These are phyloP conservation scores for Petunia secreta DNA, from an alignment of 257 asterid species.

Conservation along the genomic window DNA sequence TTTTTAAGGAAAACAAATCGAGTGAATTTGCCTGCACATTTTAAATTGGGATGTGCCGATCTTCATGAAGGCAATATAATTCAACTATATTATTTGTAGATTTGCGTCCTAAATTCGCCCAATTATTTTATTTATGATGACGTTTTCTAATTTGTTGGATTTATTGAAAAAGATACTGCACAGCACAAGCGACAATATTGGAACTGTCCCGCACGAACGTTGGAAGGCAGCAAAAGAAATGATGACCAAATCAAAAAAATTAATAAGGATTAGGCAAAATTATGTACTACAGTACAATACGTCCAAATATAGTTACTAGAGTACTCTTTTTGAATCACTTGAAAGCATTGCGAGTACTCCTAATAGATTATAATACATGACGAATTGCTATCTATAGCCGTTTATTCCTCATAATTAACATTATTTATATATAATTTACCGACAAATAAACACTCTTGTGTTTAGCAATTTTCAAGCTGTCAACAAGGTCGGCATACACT, in stretches of 20 bases:
- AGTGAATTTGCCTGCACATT: neutral
- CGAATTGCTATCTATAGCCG: no score
- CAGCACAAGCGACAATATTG: neutral
- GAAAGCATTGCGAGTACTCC: neutral
- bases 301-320: neutral
- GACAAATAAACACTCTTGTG: no score
- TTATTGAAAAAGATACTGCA: neutral
- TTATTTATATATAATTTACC: no score
- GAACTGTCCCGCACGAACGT: neutral
- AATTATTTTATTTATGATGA: constrained; percentile 9
- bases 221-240: neutral
- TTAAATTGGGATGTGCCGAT: neutral
- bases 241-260: neutral
- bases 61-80: neutral
- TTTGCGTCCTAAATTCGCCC: neutral
- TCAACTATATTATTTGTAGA: neutral
- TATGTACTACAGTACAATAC: neutral
- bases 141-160: neutral
- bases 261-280: neutral
- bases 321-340: neutral
- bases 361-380: neutral
- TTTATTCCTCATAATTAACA: no score
- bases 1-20: neutral
- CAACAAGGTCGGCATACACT: no score
- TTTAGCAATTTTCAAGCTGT: no score